Percentiles rank a stretch among this genome's conserved stretches.
Evolutionary conservation across 2,329 filamentous ascomycete species (phyloP).

Genomic region (Ambrosiella beaveri): DNA sequence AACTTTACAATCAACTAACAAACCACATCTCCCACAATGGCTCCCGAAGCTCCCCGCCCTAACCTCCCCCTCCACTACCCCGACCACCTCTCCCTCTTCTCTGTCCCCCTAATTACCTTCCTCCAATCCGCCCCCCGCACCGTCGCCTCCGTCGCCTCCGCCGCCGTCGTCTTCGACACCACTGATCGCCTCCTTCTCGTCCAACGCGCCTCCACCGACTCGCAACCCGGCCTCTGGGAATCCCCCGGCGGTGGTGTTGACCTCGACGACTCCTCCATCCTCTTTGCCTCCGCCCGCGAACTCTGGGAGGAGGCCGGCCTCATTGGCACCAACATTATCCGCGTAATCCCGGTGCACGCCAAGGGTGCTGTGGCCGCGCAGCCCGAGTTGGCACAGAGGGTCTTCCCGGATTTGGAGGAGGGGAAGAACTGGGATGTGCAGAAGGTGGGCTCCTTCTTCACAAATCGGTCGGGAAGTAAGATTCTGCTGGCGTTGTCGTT

Average conservation of each 20-base stretch:
- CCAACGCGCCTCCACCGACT: slow-evolving; percentile 28
- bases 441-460: slow-evolving; percentile 16
- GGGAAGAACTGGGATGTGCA: slow-evolving; percentile 4
- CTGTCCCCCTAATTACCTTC: slow-evolving; percentile 14
- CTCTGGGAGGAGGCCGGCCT: slow-evolving; percentile 31
- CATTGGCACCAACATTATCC: slow-evolving; percentile 17
- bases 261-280: slow-evolving; percentile 23
- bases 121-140: slow-evolving; percentile 11
- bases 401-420: not conserved
- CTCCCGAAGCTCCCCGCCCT: slow-evolving; percentile 10
- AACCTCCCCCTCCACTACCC: slow-evolving; percentile 13
- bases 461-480: slow-evolving; percentile 20
- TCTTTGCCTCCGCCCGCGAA: slow-evolving; percentile 29
- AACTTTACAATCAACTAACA: not conserved
- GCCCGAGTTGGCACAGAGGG: not conserved
- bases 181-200: slow-evolving; percentile 25
- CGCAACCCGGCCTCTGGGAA: slow-evolving; percentile 30
- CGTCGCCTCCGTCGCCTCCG: slow-evolving; percentile 19
- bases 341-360: slow-evolving; percentile 18
- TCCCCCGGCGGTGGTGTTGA: slow-evolving; percentile 32
- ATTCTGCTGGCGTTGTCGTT: slow-evolving; percentile 22
- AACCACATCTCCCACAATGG: slow-evolving; percentile 7
- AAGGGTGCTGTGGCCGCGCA: slow-evolving; percentile 11
- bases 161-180: slow-evolving; percentile 22
- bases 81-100: slow-evolving; percentile 14